Percentiles rank a stretch among this genome's conserved stretches.
Evolutionary conservation across 768 basidiomycete genomes (phyloP).

Genomic region (Boletales sp.): DNA sequence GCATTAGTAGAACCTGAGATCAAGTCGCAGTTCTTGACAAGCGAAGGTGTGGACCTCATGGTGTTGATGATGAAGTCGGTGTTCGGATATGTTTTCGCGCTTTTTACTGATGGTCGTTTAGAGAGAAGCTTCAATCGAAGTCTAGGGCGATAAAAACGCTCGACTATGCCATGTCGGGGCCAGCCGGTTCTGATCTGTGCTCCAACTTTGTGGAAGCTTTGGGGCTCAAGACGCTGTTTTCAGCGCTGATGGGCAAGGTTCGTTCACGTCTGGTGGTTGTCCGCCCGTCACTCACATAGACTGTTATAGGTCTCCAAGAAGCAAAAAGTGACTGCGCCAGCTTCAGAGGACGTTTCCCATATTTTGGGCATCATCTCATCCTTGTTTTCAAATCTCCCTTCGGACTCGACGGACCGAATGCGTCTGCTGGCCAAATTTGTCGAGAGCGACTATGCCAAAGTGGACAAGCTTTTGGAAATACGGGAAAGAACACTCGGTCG

Average conservation of each 20-base stretch:
- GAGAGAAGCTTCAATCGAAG: constrained; percentile 78
- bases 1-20: constrained; percentile 72
- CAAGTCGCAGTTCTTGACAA: constrained; percentile 79
- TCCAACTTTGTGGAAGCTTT: constrained; percentile 83
- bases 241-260: constrained; percentile 93
- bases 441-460: constrained; percentile 88
- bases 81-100: background rate
- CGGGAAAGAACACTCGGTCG: constrained; percentile 65
- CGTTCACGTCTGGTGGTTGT: constrained; percentile 6
- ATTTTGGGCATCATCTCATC: constrained; percentile 86
- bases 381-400: constrained; percentile 80
- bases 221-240: constrained; percentile 88
- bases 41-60: constrained; percentile 96
- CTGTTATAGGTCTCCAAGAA: constrained; percentile 53
- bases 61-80: constrained; percentile 94
- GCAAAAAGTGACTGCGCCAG: constrained; percentile 51
- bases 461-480: constrained; percentile 88
- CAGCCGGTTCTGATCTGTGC: constrained; percentile 65
- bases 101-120: constrained; percentile 27
- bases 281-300: constrained; percentile 9
- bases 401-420: constrained; percentile 75
- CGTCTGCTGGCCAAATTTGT: constrained; percentile 92
- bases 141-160: constrained; percentile 87
- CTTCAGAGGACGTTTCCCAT: constrained; percentile 82
- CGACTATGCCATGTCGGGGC: constrained; percentile 85